Conservation (phyloP, 1,284 basidiomycete species). For the Trichosporon faecale region DNA sequence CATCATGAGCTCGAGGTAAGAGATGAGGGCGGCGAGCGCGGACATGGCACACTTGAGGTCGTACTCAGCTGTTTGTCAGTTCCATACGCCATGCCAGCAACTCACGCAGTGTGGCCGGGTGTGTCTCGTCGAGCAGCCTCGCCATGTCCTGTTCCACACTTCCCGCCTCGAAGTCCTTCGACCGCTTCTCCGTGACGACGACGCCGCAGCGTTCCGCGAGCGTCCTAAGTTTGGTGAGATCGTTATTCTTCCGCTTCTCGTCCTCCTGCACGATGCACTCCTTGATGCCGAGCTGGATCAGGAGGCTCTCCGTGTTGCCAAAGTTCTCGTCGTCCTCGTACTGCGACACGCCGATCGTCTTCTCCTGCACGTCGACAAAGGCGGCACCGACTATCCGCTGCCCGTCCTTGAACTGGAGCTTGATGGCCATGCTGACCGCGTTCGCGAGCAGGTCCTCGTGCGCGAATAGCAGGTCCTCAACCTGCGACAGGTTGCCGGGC, state of each 20-base stretch:
- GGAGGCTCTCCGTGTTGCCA: conserved; percentile 89
- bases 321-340: conserved; percentile 94
- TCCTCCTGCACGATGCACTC: conserved; percentile 68
- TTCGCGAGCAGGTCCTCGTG: conserved; percentile 77
- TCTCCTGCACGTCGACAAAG: conserved; percentile 58
- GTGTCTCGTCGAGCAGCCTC: conserved; percentile 63
- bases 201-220: conserved; percentile 87
- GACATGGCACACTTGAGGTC: conserved; percentile 74
- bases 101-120: conserved; percentile 55
- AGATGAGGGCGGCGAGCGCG: conserved; percentile 74
- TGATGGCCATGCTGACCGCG: conserved; percentile 88
- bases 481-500: conserved; percentile 88
- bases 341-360: conserved; percentile 66
- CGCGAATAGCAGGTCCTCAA: conserved; percentile 89
- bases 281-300: conserved; percentile 95
- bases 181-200: conserved; percentile 82
- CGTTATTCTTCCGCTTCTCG: conserved; percentile 64
- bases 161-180: conserved; percentile 76
- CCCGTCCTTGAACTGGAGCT: conserved; percentile 63
- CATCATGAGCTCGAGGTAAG: conserved; percentile 77
- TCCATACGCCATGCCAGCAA: conserved; percentile 30
- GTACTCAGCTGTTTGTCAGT: conserved; percentile 63
- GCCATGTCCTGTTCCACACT: conserved; percentile 82
- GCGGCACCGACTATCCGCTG: conserved; percentile 57
- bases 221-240: conserved; percentile 76